Conservation (phyloP, 306 rosid genomes). For the Aeschynomene evenia region DNA sequence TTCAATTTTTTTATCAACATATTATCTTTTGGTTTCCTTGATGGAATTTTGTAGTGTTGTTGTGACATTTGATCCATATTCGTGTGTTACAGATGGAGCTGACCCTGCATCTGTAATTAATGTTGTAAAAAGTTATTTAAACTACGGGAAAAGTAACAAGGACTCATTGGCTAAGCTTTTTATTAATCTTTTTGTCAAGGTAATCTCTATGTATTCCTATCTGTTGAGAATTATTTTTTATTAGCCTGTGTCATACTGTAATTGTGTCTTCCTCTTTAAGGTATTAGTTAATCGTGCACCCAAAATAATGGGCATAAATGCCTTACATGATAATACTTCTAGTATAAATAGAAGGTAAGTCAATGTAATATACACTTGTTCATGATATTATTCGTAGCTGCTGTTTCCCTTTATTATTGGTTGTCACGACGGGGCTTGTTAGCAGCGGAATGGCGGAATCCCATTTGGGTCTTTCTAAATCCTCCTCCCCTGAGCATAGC, state of each 20-base stretch:
- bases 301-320: neutral
- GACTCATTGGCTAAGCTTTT: slow-evolving; percentile 49
- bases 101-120: slow-evolving; percentile 33
- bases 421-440: too few relatives aligned
- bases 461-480: too few relatives aligned
- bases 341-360: neutral
- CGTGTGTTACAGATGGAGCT: slow-evolving; percentile 43
- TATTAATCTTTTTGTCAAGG: slow-evolving; percentile 44
- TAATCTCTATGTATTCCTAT: slow-evolving; percentile 13
- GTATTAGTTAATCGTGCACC: slow-evolving; percentile 4
- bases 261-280: neutral
- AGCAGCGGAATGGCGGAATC: too few relatives aligned
- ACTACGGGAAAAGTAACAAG: slow-evolving; percentile 39
- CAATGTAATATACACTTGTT: neutral
- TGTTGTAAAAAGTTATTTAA: slow-evolving; percentile 20
- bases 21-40: slow-evolving; percentile 15
- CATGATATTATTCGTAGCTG: neutral
- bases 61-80: slow-evolving; percentile 10
- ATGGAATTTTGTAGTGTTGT: neutral
- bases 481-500: too few relatives aligned
- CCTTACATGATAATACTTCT: neutral
- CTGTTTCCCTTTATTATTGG: slow-evolving; percentile 8
- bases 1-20: neutral
- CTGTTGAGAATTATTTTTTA: neutral
- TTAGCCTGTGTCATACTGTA: neutral